phyloP scores from a whole-genome alignment of 2,329 filamentous ascomycete species.

The Ceratocystis papillata region DNA sequence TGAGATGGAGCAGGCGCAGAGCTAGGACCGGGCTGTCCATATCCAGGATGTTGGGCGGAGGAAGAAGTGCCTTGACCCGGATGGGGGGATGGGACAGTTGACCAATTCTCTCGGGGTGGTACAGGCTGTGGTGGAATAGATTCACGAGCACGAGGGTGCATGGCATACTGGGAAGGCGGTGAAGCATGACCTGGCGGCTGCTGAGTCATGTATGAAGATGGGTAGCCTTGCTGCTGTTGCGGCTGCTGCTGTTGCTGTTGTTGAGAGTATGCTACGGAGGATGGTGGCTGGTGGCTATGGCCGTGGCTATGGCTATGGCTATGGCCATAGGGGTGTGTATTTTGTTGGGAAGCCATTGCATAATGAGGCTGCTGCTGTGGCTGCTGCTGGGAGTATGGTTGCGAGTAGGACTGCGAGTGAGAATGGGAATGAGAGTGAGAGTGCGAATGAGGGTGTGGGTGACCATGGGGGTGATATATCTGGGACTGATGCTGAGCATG shows the following conservation, averaged over 20 bases:
- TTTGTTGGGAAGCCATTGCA: constrained; percentile 28
- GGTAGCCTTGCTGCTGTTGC: constrained; percentile 20
- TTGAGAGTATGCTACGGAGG: constrained; percentile 16
- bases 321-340: constrained; percentile 32
- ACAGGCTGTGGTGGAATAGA: constrained; percentile 5
- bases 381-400: constrained; percentile 19
- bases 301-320: constrained; percentile 23
- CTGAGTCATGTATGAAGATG: constrained; percentile 13
- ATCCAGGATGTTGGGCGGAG: neutral
- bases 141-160: constrained; percentile 15
- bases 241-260: constrained; percentile 25
- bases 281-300: constrained; percentile 20
- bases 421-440: constrained; percentile 28
- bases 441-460: constrained; percentile 23
- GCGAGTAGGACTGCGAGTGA: constrained; percentile 16
- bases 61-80: neutral
- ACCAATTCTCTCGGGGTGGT: constrained; percentile 13
- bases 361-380: constrained; percentile 31
- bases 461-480: constrained; percentile 30
- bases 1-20: constrained; percentile 12
- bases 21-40: constrained; percentile 3
- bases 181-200: constrained; percentile 24
- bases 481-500: constrained; percentile 47
- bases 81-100: constrained; percentile 10
- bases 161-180: constrained; percentile 20